A percentile compares a stretch with the other conserved stretches of the same genome.
These are phyloP conservation scores for Gilbertella persicaria DNA, from an alignment of 371 early-diverging fungal genomes.

Conservation along the genomic window DNA sequence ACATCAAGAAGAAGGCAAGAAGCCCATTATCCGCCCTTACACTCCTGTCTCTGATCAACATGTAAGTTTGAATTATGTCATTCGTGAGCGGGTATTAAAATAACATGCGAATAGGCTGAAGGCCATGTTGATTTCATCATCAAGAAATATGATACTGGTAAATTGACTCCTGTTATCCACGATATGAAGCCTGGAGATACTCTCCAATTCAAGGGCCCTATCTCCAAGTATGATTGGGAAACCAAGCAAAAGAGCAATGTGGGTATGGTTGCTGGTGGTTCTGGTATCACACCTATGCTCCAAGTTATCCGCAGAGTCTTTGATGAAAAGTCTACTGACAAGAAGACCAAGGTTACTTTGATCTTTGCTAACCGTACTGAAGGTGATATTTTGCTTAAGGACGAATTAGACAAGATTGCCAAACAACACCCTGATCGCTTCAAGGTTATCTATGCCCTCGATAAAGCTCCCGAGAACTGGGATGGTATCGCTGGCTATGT, in stretches of 20 bases:
- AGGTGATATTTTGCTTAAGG: slow-evolving; percentile 82
- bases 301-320: slow-evolving; percentile 77
- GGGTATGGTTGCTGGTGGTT: slow-evolving; percentile 88
- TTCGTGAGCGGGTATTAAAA: slow-evolving; percentile 2
- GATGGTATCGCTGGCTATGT: slow-evolving; percentile 72
- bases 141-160: slow-evolving; percentile 75
- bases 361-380: slow-evolving; percentile 87
- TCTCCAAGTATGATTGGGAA: slow-evolving; percentile 80
- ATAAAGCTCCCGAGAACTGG: slow-evolving; percentile 70
- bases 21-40: slow-evolving; percentile 84
- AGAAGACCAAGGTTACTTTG: slow-evolving; percentile 85
- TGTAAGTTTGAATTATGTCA: slow-evolving; percentile 21
- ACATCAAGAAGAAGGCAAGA: slow-evolving; percentile 56
- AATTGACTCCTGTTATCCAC: slow-evolving; percentile 80
- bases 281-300: slow-evolving; percentile 93
- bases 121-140: slow-evolving; percentile 89
- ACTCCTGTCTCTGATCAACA: slow-evolving; percentile 83
- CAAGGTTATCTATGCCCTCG: slow-evolving; percentile 81
- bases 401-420: slow-evolving; percentile 74
- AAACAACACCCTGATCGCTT: slow-evolving; percentile 76
- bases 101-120: slow-evolving; percentile 32
- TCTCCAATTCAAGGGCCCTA: slow-evolving; percentile 90
- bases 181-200: slow-evolving; percentile 81
- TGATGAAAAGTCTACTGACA: slow-evolving; percentile 59
- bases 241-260: slow-evolving; percentile 76